Conservation (phyloP, 2,329 filamentous ascomycete species). For the Sordariomycetes sp. region DNA sequence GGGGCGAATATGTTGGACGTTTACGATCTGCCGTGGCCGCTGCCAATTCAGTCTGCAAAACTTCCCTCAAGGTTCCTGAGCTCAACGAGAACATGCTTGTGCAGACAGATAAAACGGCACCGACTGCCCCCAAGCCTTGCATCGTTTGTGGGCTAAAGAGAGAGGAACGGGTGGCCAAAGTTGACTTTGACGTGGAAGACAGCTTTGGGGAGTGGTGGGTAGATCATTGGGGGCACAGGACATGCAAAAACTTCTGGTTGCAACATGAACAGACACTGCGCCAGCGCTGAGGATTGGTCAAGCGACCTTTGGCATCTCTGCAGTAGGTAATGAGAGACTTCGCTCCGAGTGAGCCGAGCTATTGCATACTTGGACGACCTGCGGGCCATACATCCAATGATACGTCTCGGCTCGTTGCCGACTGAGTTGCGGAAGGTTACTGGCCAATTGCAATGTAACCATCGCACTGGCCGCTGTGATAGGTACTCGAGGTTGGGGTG, state of each 20-base stretch:
- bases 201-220: constrained; percentile 97
- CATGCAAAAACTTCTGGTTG: constrained; percentile 80
- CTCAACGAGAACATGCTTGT: constrained; percentile 61
- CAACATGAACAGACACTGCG: constrained; percentile 62
- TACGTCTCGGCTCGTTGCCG: too few species aligned
- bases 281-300: constrained; percentile 52
- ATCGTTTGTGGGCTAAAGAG: constrained; percentile 81
- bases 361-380: too few species aligned
- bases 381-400: too few species aligned
- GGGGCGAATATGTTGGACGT: constrained; percentile 67
- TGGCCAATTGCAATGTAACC: too few species aligned
- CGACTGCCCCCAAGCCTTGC: constrained; percentile 67
- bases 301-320: too few species aligned
- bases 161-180: constrained; percentile 69
- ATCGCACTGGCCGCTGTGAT: too few species aligned
- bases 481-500: too few species aligned
- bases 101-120: constrained; percentile 60
- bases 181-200: constrained; percentile 73
- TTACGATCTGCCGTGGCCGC: constrained; percentile 64
- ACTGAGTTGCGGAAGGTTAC: too few species aligned
- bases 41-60: constrained; percentile 50
- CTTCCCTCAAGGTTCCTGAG: constrained; percentile 54
- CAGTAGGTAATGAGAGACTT: too few species aligned
- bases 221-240: constrained; percentile 75
- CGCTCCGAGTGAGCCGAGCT: too few species aligned